phyloP scores from a whole-genome alignment of 257 asterid species.

The Gardenia jasminoides region DNA sequence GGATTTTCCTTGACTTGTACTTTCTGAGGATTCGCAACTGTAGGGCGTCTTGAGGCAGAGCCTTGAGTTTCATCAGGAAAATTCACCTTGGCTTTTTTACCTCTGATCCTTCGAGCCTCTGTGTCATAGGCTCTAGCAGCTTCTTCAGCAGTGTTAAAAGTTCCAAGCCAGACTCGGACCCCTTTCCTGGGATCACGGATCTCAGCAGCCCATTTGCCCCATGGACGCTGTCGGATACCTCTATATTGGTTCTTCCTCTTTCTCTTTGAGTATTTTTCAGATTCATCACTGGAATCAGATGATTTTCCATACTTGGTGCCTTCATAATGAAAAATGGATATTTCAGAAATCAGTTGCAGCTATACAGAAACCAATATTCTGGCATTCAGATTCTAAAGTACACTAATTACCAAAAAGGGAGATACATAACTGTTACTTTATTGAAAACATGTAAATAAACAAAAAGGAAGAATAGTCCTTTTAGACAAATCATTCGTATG shows the following conservation, averaged over 20 bases:
- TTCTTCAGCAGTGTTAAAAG: constrained; percentile 96
- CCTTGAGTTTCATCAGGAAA: constrained; percentile 64
- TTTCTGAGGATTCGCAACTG: constrained; percentile 35
- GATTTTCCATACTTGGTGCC: constrained; percentile 42
- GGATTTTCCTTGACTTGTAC: constrained; percentile 22
- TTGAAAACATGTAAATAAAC: background rate
- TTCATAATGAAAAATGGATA: constrained; percentile 5
- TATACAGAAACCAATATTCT: background rate
- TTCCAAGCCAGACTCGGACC: constrained; percentile 98
- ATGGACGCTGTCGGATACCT: constrained; percentile 97
- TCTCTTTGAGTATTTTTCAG: constrained; percentile 67
- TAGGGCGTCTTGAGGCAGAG: constrained; percentile 40
- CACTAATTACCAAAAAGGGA: too few relatives aligned
- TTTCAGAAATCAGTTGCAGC: background rate
- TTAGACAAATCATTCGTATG: background rate
- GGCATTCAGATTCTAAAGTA: background rate
- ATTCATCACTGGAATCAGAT: constrained; percentile 51
- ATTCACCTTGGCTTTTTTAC: constrained; percentile 90
- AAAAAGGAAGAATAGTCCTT: background rate
- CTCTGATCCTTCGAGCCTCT: constrained; percentile 91
- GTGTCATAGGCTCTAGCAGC: constrained; percentile 96
- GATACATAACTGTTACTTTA: background rate
- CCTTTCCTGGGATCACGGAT: constrained; percentile 98
- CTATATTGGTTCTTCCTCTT: constrained; percentile 95
- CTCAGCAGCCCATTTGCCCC: constrained; percentile 99